phyloP scores from a whole-genome alignment of 352 stramenopile genomes.

The Peronospora destructor region DNA sequence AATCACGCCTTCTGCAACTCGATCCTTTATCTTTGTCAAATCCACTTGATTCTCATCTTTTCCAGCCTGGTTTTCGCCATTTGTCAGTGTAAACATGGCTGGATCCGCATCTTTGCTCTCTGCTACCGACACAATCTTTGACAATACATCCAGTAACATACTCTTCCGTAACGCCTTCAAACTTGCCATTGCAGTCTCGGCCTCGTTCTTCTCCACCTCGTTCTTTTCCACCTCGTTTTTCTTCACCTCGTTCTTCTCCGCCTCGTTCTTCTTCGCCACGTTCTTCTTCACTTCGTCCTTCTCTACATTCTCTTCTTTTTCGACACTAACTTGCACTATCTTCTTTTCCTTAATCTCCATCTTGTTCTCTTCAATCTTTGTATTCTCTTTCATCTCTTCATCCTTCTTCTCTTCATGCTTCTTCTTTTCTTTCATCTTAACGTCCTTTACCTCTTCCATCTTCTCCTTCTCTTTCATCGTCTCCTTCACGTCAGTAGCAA shows the following conservation, averaged over 20 bases:
- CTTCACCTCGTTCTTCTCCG: conserved; percentile 2
- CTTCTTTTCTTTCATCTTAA: background rate
- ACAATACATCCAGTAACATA: no score
- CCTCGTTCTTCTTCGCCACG: background rate
- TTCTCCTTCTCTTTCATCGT: no score
- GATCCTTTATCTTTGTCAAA: conserved; percentile 41
- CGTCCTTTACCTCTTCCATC: no score
- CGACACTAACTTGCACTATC: no score
- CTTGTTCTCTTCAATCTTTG: no score
- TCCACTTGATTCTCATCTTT: conserved; percentile 31
- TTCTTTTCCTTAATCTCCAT: no score
- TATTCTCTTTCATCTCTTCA: conserved; percentile 2
- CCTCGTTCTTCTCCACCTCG: no score
- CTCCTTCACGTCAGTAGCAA: conserved; percentile 6
- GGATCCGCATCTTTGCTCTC: conserved; percentile 66
- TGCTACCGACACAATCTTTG: conserved; percentile 74
- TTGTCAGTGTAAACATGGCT: conserved; percentile 37
- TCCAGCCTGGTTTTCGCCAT: background rate
- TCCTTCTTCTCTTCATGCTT: conserved; percentile 3
- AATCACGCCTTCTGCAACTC: no score
- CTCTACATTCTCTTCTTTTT: no score
- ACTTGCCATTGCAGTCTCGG: no score
- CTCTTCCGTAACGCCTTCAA: no score
- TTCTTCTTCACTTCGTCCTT: conserved; percentile 3
- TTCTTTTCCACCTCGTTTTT: conserved; percentile 12